phyloP scores from a whole-genome alignment of 2,329 filamentous ascomycete genomes.

The Ramichloridium luteum region DNA sequence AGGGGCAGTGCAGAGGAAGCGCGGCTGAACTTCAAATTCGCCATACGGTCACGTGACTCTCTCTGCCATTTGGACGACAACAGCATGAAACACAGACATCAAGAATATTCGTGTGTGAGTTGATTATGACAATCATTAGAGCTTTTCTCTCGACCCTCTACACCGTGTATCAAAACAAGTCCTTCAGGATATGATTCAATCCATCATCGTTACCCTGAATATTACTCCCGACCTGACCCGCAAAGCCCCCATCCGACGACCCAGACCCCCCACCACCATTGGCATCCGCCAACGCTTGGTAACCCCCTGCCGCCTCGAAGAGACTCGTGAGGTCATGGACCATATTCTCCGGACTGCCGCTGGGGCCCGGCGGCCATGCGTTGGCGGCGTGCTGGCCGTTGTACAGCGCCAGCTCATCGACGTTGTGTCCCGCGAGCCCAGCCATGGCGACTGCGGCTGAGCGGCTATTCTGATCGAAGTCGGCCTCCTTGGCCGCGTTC shows the following conservation, averaged over 20 bases:
- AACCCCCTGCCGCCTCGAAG: slow-evolving; percentile 51
- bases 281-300: slow-evolving; percentile 15
- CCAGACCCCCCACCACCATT: slow-evolving; percentile 22
- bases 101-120: too few species aligned
- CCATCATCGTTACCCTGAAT: slow-evolving; percentile 45
- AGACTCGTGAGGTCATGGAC: slow-evolving; percentile 51
- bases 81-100: too few species aligned
- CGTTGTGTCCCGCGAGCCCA: slow-evolving; percentile 49
- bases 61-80: too few species aligned
- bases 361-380: slow-evolving; percentile 21
- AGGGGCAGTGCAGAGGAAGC: too few species aligned
- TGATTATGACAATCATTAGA: too few species aligned
- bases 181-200: slow-evolving; percentile 45
- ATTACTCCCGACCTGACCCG: slow-evolving; percentile 21
- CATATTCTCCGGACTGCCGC: slow-evolving; percentile 47
- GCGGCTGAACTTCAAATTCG: too few species aligned
- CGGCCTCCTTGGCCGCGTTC: too few species aligned
- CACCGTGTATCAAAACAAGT: too few species aligned
- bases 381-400: slow-evolving; percentile 15
- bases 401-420: slow-evolving; percentile 45
- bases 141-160: too few species aligned
- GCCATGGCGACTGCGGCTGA: slow-evolving; percentile 55
- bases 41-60: too few species aligned
- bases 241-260: slow-evolving; percentile 4
- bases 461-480: slow-evolving; percentile 32